These are phyloP conservation scores for Alternaria gaisen DNA, from an alignment of 2,329 filamentous ascomycete species.

Conservation along the genomic window DNA sequence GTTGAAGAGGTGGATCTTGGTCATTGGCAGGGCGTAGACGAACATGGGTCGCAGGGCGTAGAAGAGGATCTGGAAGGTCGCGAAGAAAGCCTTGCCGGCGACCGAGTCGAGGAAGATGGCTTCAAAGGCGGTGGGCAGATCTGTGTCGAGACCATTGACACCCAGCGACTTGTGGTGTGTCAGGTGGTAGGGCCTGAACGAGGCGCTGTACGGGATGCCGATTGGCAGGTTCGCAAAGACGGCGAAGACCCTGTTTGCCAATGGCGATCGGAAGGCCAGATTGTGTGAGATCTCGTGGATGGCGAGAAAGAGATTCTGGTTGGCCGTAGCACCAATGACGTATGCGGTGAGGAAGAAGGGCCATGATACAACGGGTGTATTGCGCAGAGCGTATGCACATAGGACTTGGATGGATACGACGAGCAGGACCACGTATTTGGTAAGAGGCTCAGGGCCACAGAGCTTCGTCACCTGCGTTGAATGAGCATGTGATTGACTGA, in stretches of 20 bases:
- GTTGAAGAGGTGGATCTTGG: conserved; percentile 84
- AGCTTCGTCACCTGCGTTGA: conserved; percentile 83
- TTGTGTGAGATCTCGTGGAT: conserved; percentile 99
- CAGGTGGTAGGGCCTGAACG: conserved; percentile 96
- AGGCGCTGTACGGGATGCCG: conserved; percentile 93
- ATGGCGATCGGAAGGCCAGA: conserved; percentile 83
- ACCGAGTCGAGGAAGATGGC: conserved; percentile 93
- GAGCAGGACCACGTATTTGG: conserved; percentile 86
- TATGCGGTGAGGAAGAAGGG: conserved; percentile 89
- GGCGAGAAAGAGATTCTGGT: conserved; percentile 97
- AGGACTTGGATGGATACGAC: conserved; percentile 85
- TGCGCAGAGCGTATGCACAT: conserved; percentile 78
- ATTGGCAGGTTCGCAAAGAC: conserved; percentile 97
- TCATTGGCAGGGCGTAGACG: conserved; percentile 88
- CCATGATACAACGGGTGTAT: conserved; percentile 82
- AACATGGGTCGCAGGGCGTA: conserved; percentile 96
- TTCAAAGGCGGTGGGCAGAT: conserved; percentile 91
- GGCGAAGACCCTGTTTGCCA: conserved; percentile 84
- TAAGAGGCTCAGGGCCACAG: conserved; percentile 93
- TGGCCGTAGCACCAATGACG: conserved; percentile 89
- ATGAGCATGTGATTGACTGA: background rate
- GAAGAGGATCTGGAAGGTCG: conserved; percentile 98
- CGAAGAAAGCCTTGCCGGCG: conserved; percentile 97
- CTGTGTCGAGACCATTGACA: conserved; percentile 94
- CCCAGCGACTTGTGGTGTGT: conserved; percentile 99